phyloP scores from a whole-genome alignment of 495 filamentous ascomycete species.

The Penicillium maclennaniae region DNA sequence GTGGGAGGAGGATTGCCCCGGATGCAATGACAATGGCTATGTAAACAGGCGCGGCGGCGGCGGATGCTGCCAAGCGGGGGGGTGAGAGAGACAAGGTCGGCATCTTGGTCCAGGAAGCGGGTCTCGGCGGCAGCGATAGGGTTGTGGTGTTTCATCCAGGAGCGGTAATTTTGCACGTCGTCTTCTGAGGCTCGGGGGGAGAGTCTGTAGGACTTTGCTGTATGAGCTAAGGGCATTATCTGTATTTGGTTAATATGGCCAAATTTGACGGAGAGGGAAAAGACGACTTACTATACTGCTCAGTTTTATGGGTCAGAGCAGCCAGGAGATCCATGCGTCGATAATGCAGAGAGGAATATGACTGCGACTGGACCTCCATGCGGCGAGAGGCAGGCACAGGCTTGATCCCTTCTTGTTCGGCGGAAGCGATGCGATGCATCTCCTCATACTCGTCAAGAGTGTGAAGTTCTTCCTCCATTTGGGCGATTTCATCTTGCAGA shows the following conservation, averaged over 20 bases:
- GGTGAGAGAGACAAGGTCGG: slow-evolving; percentile 62
- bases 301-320: slow-evolving; percentile 67
- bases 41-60: slow-evolving; percentile 29
- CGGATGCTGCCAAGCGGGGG: slow-evolving; percentile 22
- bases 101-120: slow-evolving; percentile 59
- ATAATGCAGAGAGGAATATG: slow-evolving; percentile 67
- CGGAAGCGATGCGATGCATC: slow-evolving; percentile 52
- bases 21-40: slow-evolving; percentile 52
- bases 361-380: slow-evolving; percentile 54
- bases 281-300: slow-evolving; percentile 72
- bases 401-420: slow-evolving; percentile 45
- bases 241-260: slow-evolving; percentile 26
- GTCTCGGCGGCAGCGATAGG: slow-evolving; percentile 66
- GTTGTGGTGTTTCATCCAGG: slow-evolving; percentile 57
- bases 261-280: background rate
- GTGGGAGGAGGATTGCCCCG: slow-evolving; percentile 52
- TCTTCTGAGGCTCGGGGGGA: slow-evolving; percentile 52
- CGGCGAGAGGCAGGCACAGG: slow-evolving; percentile 62
- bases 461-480: slow-evolving; percentile 73
- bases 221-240: slow-evolving; percentile 70
- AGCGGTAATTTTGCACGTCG: slow-evolving; percentile 61
- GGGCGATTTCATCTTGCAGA: slow-evolving; percentile 80
- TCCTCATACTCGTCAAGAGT: slow-evolving; percentile 69
- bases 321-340: slow-evolving; percentile 66
- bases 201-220: slow-evolving; percentile 52